Percentiles rank a stretch among this genome's conserved stretches.
These are phyloP conservation scores for Flaveria bidentis DNA, from an alignment of 129 eudicot species.

Conservation along the genomic window DNA sequence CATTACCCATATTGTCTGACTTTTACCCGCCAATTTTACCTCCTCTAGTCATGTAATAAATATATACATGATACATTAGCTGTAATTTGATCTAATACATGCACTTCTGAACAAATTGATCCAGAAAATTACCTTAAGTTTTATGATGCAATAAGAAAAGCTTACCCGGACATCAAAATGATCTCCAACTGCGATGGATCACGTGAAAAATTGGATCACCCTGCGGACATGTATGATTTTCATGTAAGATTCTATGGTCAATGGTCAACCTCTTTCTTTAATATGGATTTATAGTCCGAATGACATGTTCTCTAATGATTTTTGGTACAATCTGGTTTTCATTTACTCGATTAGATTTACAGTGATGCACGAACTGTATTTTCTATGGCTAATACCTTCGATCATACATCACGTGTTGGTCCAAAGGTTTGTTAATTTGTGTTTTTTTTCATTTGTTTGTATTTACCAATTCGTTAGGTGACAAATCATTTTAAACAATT, in stretches of 20 bases:
- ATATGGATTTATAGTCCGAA: constrained; percentile 10
- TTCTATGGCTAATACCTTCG: constrained; percentile 56
- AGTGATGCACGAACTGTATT: constrained; percentile 53
- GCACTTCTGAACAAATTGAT: constrained; percentile 5
- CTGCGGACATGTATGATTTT: constrained; percentile 83
- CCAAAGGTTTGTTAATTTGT: constrained; percentile 68
- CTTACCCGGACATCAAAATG: constrained; percentile 81
- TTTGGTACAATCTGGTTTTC: background rate
- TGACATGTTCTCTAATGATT: constrained; percentile 12
- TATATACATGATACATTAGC: background rate
- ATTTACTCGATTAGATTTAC: constrained; percentile 54
- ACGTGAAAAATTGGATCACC: constrained; percentile 65
- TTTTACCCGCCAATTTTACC: background rate
- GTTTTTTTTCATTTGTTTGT: background rate
- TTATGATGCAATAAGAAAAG: constrained; percentile 58
- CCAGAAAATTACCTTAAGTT: constrained; percentile 81
- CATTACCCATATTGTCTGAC: background rate
- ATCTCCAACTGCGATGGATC: constrained; percentile 91
- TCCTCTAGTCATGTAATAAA: background rate
- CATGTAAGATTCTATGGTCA: constrained; percentile 59
- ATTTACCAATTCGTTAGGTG: background rate
- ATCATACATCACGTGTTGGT: constrained; percentile 65
- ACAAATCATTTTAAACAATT: constrained; percentile 7
- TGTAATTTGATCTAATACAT: constrained; percentile 18
- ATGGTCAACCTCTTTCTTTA: constrained; percentile 11